These are phyloP conservation scores for Solanum okadae DNA, from an alignment of 257 asterid genomes.

Conservation along the genomic window DNA sequence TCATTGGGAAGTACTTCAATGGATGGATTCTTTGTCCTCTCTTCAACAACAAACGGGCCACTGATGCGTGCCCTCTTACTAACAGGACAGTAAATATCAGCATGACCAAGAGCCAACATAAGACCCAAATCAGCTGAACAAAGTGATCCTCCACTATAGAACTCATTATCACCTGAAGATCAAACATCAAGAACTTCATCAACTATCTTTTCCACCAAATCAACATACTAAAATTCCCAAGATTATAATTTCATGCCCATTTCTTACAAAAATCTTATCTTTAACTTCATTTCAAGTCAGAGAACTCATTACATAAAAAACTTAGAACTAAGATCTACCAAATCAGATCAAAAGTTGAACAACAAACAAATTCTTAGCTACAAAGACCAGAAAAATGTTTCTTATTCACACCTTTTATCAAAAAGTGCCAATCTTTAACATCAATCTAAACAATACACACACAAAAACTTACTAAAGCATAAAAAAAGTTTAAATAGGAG, in stretches of 20 bases:
- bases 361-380: background rate
- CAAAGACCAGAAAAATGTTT: background rate
- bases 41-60: conserved; percentile 29
- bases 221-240: background rate
- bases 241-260: background rate
- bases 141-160: conserved; percentile 33
- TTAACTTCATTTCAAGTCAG: background rate
- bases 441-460: background rate
- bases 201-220: background rate
- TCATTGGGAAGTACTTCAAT: conserved; percentile 76
- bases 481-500: background rate
- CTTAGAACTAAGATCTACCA: background rate
- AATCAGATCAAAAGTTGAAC: background rate
- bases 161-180: conserved; percentile 69
- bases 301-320: background rate
- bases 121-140: conserved; percentile 58
- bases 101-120: conserved; percentile 45
- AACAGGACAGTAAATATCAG: conserved; percentile 63
- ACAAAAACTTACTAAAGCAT: background rate
- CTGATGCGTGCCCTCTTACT: conserved; percentile 61
- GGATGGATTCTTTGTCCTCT: conserved; percentile 32
- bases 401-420: background rate
- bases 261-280: background rate
- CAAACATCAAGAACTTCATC: background rate
- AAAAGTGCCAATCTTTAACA: background rate